Evolutionary conservation across 441 rosid species (phyloP).

Genomic region (Adansonia gregorii): DNA sequence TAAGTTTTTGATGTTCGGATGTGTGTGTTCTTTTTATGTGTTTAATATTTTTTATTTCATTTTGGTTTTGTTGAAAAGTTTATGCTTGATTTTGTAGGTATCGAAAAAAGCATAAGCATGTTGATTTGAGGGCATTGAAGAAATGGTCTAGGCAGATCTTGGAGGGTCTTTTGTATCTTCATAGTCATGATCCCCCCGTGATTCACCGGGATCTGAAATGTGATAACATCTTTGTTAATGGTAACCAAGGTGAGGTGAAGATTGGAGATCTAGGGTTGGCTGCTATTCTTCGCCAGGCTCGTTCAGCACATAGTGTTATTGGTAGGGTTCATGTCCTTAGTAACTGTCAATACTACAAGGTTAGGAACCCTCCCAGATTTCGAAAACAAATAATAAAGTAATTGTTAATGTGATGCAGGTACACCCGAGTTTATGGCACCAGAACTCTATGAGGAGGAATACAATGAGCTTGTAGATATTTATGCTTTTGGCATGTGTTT

Average conservation of each 20-base stretch:
- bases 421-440: slow-evolving; percentile 83
- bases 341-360: background rate
- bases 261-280: slow-evolving; percentile 73
- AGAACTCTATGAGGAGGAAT: slow-evolving; percentile 71
- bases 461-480: slow-evolving; percentile 70
- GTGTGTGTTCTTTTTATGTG: background rate
- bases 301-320: slow-evolving; percentile 66
- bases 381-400: slow-evolving; percentile 12
- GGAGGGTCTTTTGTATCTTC: slow-evolving; percentile 70
- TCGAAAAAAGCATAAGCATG: slow-evolving; percentile 66
- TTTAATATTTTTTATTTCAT: background rate
- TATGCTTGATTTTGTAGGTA: slow-evolving; percentile 39
- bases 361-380: background rate
- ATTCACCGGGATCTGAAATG: slow-evolving; percentile 75
- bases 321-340: slow-evolving; percentile 39
- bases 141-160: slow-evolving; percentile 75
- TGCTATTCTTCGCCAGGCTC: slow-evolving; percentile 58
- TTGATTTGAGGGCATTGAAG: slow-evolving; percentile 67
- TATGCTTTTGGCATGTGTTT: slow-evolving; percentile 77
- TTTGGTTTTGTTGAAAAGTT: slow-evolving; percentile 16
- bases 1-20: slow-evolving; percentile 30
- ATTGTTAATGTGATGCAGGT: slow-evolving; percentile 37
- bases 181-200: slow-evolving; percentile 66
- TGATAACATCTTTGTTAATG: slow-evolving; percentile 72
- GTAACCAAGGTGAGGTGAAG: slow-evolving; percentile 74